Conservation (phyloP, 768 basidiomycete species). For the Pleurotus citrinopileatus region DNA sequence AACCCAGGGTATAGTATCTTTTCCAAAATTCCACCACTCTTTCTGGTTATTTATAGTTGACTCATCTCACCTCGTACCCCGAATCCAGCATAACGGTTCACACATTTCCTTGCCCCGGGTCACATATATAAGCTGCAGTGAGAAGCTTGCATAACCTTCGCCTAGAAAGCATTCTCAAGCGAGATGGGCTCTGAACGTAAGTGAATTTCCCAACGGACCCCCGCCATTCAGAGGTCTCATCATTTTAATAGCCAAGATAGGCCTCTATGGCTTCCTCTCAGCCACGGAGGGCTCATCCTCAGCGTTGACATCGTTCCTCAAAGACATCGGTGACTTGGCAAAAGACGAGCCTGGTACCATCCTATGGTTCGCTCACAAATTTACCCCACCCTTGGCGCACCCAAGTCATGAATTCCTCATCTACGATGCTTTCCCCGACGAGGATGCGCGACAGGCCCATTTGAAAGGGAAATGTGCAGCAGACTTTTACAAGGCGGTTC, state of each 20-base stretch:
- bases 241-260: neutral
- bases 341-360: conserved; percentile 31
- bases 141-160: too few relatives aligned
- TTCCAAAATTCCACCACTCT: too few relatives aligned
- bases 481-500: conserved; percentile 29
- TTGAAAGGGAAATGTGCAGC: conserved; percentile 31
- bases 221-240: too few relatives aligned
- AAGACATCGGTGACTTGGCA: conserved; percentile 24
- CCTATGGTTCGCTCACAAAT: conserved; percentile 36
- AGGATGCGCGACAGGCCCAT: conserved; percentile 31
- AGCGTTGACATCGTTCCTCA: conserved; percentile 27
- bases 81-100: too few relatives aligned
- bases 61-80: too few relatives aligned
- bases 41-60: too few relatives aligned
- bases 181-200: too few relatives aligned
- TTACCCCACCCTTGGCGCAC: conserved; percentile 17
- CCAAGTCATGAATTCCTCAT: conserved; percentile 30
- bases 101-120: too few relatives aligned
- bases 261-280: neutral
- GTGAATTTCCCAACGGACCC: too few relatives aligned
- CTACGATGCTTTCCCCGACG: conserved; percentile 36
- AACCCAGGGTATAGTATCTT: too few relatives aligned
- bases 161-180: too few relatives aligned
- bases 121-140: too few relatives aligned
- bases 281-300: neutral